Conservation (phyloP, 176 grass and related monocot genomes). For the Panicum miliaceum region DNA sequence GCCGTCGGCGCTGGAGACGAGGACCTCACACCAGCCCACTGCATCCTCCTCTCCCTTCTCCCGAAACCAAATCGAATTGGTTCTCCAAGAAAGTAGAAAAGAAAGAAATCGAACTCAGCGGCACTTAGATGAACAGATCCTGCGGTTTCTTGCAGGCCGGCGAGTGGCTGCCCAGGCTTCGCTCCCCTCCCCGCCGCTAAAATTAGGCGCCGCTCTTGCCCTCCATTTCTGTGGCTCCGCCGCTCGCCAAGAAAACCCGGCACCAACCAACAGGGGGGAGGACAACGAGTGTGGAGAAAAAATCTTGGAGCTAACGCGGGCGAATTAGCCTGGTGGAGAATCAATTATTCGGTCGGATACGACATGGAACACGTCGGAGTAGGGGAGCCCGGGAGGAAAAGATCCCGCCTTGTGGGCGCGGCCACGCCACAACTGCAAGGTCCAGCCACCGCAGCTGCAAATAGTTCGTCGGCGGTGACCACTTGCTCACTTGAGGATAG, state of each 20-base stretch:
- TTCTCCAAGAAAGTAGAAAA: not conserved
- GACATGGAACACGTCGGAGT: constrained; percentile 23
- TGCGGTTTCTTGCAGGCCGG: constrained; percentile 30
- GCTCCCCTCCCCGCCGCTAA: constrained; percentile 44
- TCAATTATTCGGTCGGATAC: constrained; percentile 22
- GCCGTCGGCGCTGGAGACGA: constrained; percentile 7
- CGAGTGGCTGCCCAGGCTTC: constrained; percentile 43
- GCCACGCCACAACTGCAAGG: not conserved
- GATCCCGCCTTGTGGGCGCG: constrained; percentile 2
- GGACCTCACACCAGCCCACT: constrained; percentile 44
- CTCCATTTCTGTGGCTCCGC: constrained; percentile 51
- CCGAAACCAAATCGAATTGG: constrained; percentile 28
- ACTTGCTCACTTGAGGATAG: not conserved
- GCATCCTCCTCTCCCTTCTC: constrained; percentile 38
- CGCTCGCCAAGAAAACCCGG: constrained; percentile 35
- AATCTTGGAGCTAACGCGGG: constrained; percentile 36
- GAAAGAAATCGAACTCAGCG: not conserved
- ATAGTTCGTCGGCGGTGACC: constrained; percentile 14
- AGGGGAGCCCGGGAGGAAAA: not conserved
- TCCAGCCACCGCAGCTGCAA: not conserved
- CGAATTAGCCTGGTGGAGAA: constrained; percentile 16
- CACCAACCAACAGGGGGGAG: not conserved
- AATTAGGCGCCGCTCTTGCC: constrained; percentile 45
- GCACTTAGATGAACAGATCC: constrained; percentile 22
- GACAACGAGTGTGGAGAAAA: not conserved